A percentile compares a stretch with the other conserved stretches of the same genome.
Conservation (phyloP, 306 rosid genomes). For the Cotoneaster glaucophyllus region DNA sequence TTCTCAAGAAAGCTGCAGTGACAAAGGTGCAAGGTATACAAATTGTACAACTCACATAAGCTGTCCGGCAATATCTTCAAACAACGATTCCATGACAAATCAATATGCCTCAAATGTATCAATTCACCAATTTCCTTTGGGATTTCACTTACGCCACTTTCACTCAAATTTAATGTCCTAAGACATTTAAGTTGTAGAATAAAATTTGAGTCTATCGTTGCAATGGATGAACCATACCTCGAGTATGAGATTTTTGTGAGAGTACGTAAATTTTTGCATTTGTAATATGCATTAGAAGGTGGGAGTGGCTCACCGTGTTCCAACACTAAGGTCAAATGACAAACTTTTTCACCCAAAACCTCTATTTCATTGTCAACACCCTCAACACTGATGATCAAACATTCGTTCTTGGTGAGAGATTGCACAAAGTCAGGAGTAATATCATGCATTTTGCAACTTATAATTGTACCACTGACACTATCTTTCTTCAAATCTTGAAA, state of each 20-base stretch:
- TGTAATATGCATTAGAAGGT: too few species aligned
- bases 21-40: neutral
- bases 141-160: neutral
- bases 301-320: neutral
- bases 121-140: neutral
- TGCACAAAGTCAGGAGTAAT: neutral
- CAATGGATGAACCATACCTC: too few species aligned
- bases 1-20: neutral
- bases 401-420: neutral
- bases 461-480: too few species aligned
- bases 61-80: too few species aligned
- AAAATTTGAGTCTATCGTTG: neutral
- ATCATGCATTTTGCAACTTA: neutral
- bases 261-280: neutral
- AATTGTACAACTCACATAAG: neutral
- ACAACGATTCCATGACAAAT: neutral
- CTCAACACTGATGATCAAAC: fast-evolving
- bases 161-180: neutral
- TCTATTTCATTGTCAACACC: neutral
- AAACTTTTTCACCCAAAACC: neutral
- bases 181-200: neutral
- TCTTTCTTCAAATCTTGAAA: neutral
- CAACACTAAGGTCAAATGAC: neutral
- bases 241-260: neutral
- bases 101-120: neutral